Evolutionary conservation across 148 eudicot genomes (phyloP).

Genomic region (Gaultheria prostrata): DNA sequence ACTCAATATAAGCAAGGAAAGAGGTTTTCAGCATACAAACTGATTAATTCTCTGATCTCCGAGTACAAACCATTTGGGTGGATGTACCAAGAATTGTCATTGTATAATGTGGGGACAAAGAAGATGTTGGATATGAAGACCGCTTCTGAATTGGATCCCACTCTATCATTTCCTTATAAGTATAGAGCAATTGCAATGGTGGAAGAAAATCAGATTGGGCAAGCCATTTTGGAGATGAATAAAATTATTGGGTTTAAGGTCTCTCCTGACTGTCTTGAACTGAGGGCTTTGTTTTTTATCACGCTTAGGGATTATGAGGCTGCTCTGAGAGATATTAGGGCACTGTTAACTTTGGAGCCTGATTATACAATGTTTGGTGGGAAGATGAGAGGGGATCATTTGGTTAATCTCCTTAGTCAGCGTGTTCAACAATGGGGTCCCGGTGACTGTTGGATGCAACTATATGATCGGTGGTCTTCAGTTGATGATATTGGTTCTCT

Average conservation of each 20-base stretch:
- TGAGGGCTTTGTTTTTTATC: slow-evolving; percentile 80
- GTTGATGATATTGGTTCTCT: slow-evolving; percentile 91
- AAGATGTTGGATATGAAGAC: slow-evolving; percentile 58
- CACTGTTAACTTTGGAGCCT: slow-evolving; percentile 72
- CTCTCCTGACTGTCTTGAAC: slow-evolving; percentile 73
- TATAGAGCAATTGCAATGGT: slow-evolving; percentile 60
- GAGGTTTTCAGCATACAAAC: slow-evolving; percentile 65
- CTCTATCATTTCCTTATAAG: slow-evolving; percentile 72
- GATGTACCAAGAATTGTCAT: slow-evolving; percentile 87
- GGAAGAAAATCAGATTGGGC: slow-evolving; percentile 48
- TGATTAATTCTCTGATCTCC: slow-evolving; percentile 53
- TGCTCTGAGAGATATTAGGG: slow-evolving; percentile 71
- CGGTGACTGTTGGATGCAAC: slow-evolving; percentile 88
- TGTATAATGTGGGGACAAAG: slow-evolving; percentile 68
- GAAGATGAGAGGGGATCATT: slow-evolving; percentile 56
- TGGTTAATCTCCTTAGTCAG: slow-evolving; percentile 55
- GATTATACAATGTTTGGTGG: slow-evolving; percentile 65
- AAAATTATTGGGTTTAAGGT: slow-evolving; percentile 71
- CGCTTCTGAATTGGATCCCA: slow-evolving; percentile 71
- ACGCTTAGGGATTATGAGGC: slow-evolving; percentile 65
- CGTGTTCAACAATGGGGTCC: slow-evolving; percentile 59
- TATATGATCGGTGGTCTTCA: slow-evolving; percentile 82
- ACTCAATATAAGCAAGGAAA: slow-evolving; percentile 73
- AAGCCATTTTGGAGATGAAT: slow-evolving; percentile 63
- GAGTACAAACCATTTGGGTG: slow-evolving; percentile 69